These are phyloP conservation scores for Coemansia aciculifera DNA, from an alignment of 192 early-diverging fungal genomes.

Conservation along the genomic window DNA sequence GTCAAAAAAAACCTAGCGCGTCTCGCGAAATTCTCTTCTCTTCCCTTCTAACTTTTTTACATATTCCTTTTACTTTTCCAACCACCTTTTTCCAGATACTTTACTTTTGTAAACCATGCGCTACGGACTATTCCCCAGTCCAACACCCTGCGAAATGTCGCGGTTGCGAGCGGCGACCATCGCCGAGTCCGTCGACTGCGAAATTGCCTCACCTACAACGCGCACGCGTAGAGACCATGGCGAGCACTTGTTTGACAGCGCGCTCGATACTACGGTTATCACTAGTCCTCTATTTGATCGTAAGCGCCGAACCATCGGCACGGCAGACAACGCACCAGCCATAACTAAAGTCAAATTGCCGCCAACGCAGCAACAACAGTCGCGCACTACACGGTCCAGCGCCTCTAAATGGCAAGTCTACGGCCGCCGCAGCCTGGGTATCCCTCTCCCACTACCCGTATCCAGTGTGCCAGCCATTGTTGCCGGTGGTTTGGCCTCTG, in stretches of 20 bases:
- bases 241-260: background rate
- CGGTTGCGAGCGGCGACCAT: background rate
- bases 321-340: background rate
- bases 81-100: background rate
- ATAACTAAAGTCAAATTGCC: constrained; percentile 1
- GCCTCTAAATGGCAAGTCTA: constrained; percentile 10
- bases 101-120: constrained; percentile 4
- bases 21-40: background rate
- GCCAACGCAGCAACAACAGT: constrained; percentile 3
- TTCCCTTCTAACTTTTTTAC: background rate
- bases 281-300: constrained; percentile 9
- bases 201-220: background rate
- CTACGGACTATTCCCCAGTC: background rate
- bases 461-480: background rate
- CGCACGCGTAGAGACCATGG: background rate
- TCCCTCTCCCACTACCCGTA: constrained; percentile 20
- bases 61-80: background rate
- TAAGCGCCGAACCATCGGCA: constrained; percentile 3
- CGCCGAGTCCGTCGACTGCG: background rate
- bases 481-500: constrained; percentile 4
- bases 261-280: background rate
- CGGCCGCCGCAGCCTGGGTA: constrained; percentile 19
- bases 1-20: background rate
- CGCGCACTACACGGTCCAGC: background rate
- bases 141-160: background rate